Evolutionary conservation across 2,329 filamentous ascomycete species (phyloP).

Genomic region (Alternaria brassicae): DNA sequence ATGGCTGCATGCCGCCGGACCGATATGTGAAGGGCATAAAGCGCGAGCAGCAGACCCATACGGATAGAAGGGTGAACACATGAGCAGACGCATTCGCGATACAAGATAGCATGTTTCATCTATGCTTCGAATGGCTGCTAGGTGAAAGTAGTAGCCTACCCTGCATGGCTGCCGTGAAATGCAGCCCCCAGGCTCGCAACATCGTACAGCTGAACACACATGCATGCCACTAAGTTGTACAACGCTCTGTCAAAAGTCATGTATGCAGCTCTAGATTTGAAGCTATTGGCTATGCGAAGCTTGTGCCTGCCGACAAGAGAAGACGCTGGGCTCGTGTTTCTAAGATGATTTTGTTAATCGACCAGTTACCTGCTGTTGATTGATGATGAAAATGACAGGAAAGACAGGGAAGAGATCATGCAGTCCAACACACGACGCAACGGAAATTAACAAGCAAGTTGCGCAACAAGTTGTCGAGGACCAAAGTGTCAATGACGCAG

Average conservation of each 20-base stretch:
- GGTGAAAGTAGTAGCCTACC: neutral
- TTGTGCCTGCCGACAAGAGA: neutral
- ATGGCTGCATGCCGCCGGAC: neutral
- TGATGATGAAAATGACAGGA: neutral
- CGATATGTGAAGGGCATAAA: neutral
- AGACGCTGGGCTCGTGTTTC: neutral
- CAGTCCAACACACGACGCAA: neutral
- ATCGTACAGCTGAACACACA: neutral
- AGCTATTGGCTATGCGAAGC: neutral
- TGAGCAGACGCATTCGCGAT: neutral
- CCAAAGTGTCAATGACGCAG: slow-evolving; percentile 14
- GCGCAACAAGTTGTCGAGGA: slow-evolving; percentile 26
- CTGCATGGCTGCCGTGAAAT: neutral
- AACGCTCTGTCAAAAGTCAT: neutral
- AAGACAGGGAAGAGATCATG: neutral
- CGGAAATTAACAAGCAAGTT: neutral
- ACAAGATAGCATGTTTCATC: neutral
- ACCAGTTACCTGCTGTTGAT: neutral
- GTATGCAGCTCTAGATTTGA: neutral
- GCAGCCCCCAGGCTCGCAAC: neutral
- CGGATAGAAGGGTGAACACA: neutral
- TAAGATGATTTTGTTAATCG: neutral
- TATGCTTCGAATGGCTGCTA: neutral
- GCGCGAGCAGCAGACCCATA: neutral
- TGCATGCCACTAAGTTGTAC: neutral